These are phyloP conservation scores for Aspergillus incahuasiensis DNA, from an alignment of 495 filamentous ascomycete species.

Conservation along the genomic window DNA sequence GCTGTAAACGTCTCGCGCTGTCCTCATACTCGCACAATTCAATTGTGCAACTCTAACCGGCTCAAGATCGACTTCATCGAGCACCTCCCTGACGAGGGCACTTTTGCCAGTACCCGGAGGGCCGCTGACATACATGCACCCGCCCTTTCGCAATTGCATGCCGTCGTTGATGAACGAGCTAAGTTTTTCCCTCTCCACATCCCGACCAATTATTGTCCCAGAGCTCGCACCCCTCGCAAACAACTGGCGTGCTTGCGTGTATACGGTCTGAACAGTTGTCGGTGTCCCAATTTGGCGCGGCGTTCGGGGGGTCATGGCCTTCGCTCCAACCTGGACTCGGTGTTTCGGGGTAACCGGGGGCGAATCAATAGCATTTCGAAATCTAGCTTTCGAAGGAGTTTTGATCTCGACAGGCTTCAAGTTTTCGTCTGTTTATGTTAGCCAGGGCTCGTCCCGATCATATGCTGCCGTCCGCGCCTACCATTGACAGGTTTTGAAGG, in stretches of 20 bases:
- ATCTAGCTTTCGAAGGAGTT: conserved; percentile 62
- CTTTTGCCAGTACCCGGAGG: conserved; percentile 97
- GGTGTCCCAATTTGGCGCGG: conserved; percentile 53
- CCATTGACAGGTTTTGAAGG: conserved; percentile 22
- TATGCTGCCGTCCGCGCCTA: conserved; percentile 12
- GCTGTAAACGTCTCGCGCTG: conserved; percentile 72
- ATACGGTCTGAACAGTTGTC: conserved; percentile 59
- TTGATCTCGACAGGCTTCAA: conserved; percentile 33
- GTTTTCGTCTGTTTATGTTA: conserved; percentile 27
- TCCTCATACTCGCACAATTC: conserved; percentile 95
- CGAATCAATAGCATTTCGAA: conserved; percentile 59
- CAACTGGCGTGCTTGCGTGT: conserved; percentile 79
- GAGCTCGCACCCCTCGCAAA: conserved; percentile 77
- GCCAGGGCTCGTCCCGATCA: background rate
- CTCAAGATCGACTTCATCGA: conserved; percentile 47
- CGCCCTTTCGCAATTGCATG: conserved; percentile 55
- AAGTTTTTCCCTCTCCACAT: conserved; percentile 70
- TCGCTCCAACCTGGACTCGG: conserved; percentile 57
- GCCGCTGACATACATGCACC: conserved; percentile 93
- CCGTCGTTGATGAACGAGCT: conserved; percentile 62
- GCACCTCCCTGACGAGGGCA: conserved; percentile 80
- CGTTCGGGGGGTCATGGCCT: conserved; percentile 57
- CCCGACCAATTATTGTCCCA: conserved; percentile 74
- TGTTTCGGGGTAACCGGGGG: conserved; percentile 66
- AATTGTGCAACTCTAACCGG: conserved; percentile 66